phyloP scores from a whole-genome alignment of 164 flowering plant genomes.

The Saururus chinensis region DNA sequence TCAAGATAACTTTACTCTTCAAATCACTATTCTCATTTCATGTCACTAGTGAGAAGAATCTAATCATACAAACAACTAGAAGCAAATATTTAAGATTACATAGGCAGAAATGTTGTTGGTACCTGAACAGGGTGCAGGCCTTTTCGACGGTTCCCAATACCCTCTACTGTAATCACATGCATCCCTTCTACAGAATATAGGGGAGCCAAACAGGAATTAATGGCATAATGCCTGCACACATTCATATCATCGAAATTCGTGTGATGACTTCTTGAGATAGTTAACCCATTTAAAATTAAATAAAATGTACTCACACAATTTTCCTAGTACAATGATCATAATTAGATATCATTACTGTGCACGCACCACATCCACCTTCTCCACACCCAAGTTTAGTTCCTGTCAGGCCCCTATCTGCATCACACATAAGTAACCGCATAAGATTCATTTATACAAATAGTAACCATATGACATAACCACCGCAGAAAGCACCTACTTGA shows the following conservation, averaged over 20 bases:
- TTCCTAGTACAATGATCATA: constrained; percentile 49
- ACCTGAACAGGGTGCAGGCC: constrained; percentile 97
- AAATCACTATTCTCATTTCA: neutral
- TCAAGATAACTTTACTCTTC: neutral
- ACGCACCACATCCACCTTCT: constrained; percentile 99
- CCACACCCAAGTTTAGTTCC: constrained; percentile 99
- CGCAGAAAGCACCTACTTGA: no score
- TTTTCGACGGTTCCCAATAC: constrained; percentile 56
- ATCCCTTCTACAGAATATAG: constrained; percentile 95
- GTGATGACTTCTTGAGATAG: neutral
- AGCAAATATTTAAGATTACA: no score
- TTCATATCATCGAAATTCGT: constrained; percentile 1
- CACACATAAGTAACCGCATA: constrained; percentile 4
- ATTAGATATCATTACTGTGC: constrained; percentile 92
- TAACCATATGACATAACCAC: neutral
- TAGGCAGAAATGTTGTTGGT: neutral
- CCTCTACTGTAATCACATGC: constrained; percentile 96
- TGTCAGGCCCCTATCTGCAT: constrained; percentile 63
- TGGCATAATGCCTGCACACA: constrained; percentile 65
- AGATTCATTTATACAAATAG: neutral
- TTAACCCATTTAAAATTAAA: neutral
- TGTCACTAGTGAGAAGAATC: neutral
- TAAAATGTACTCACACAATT: constrained; percentile 53
- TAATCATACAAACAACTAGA: no score
- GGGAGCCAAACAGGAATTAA: constrained; percentile 97